Conservation (phyloP, 805 yeast genomes). For the Torulaspora gathmanii region DNA sequence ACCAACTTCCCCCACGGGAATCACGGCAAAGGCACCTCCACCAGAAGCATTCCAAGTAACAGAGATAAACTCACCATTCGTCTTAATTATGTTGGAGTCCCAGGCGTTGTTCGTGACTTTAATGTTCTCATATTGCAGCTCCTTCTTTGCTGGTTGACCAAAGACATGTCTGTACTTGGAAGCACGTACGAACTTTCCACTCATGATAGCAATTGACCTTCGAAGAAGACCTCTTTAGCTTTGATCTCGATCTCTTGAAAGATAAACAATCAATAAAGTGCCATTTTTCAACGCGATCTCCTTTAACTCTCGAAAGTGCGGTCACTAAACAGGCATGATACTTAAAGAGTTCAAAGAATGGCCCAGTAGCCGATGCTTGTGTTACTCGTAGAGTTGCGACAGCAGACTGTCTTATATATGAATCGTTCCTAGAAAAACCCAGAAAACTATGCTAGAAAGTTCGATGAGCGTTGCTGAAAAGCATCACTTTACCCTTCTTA, state of each 20-base stretch:
- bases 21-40: conserved; percentile 95
- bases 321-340: neutral
- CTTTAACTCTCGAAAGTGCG: conserved; percentile 4
- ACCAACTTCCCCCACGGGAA: conserved; percentile 82
- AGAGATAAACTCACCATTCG: conserved; percentile 80
- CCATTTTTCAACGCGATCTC: conserved; percentile 10
- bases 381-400: neutral
- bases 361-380: neutral
- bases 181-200: conserved; percentile 90
- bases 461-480: conserved; percentile 26
- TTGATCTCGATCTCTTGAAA: neutral
- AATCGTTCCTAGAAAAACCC: neutral
- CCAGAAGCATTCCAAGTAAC: conserved; percentile 94
- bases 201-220: conserved; percentile 33
- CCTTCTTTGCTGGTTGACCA: conserved; percentile 72
- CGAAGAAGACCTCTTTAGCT: neutral
- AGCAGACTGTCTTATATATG: too few relatives aligned
- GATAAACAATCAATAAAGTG: neutral
- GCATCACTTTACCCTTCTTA: conserved; percentile 38
- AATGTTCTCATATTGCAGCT: conserved; percentile 45
- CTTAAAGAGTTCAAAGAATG: neutral
- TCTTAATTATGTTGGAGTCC: conserved; percentile 86
- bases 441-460: conserved; percentile 9
- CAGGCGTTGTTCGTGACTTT: conserved; percentile 87
- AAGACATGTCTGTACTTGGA: conserved; percentile 95